These are phyloP conservation scores for Phtheirospermum japonicum DNA, from an alignment of 257 asterid species.

Conservation along the genomic window DNA sequence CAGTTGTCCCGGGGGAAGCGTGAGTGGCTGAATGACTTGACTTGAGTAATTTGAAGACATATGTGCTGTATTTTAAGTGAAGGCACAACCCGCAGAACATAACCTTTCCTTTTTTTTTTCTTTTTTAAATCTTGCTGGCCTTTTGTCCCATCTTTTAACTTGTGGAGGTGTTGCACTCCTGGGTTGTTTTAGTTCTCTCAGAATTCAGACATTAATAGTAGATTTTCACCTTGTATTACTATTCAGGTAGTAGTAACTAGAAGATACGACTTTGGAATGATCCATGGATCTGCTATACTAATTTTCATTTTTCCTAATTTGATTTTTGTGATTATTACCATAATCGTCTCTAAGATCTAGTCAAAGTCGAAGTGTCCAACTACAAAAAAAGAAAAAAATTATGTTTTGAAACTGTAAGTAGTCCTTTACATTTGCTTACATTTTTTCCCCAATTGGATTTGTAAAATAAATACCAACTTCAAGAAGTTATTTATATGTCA, in stretches of 20 bases:
- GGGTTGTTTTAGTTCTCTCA: background rate
- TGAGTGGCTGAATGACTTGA: slow-evolving; percentile 10
- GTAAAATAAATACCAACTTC: no score
- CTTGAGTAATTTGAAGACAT: background rate
- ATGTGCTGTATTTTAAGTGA: slow-evolving; percentile 28
- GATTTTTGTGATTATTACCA: background rate
- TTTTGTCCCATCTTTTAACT: no score
- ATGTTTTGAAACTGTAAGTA: no score
- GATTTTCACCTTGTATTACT: background rate
- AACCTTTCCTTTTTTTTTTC: slow-evolving; percentile 8
- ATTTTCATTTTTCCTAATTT: background rate
- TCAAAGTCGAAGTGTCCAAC: no score
- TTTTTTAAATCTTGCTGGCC: background rate
- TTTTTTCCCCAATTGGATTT: no score
- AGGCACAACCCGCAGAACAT: slow-evolving; percentile 19
- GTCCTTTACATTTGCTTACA: no score
- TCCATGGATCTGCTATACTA: background rate
- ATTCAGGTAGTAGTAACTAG: slow-evolving; percentile 6
- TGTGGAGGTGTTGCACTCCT: no score
- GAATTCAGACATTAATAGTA: slow-evolving; percentile 2
- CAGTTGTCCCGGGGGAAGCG: background rate
- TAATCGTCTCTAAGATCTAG: no score
- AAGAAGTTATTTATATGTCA: no score
- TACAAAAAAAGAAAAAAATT: no score
- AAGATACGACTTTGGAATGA: slow-evolving; percentile 9